Percentiles rank a stretch among this genome's conserved stretches.
Evolutionary conservation across 1,139 yeast species (phyloP).

Genomic region (Hansenula lynferdii): DNA sequence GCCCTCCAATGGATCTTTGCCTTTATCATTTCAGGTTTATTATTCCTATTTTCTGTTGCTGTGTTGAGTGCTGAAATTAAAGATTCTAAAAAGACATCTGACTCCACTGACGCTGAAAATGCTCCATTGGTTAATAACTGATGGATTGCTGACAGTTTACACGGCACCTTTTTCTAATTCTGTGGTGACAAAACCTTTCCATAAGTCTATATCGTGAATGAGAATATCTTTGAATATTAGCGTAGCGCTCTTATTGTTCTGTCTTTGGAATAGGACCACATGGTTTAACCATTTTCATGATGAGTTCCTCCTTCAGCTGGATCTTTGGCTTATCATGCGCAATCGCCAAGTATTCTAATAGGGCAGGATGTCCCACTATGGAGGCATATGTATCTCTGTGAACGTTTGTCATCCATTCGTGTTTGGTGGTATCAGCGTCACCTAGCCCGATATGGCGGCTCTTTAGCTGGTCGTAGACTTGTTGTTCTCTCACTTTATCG

Average conservation of each 20-base stretch:
- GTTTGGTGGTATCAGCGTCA: constrained; percentile 58
- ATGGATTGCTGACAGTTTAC: no score
- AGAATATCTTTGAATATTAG: neutral
- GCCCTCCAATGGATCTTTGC: constrained; percentile 88
- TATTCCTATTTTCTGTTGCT: constrained; percentile 43
- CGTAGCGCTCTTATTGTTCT: neutral
- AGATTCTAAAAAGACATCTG: constrained; percentile 9
- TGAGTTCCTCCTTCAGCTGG: constrained; percentile 42
- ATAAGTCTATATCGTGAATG: no score
- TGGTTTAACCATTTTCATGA: constrained; percentile 58
- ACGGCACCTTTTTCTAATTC: no score
- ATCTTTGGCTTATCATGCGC: constrained; percentile 53
- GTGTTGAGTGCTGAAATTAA: constrained; percentile 33
- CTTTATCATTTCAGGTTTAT: constrained; percentile 51
- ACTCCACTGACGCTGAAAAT: constrained; percentile 17
- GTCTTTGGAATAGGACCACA: constrained; percentile 25
- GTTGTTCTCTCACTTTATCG: constrained; percentile 64
- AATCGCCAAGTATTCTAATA: constrained; percentile 63
- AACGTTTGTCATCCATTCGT: constrained; percentile 55
- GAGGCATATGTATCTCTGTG: constrained; percentile 73
- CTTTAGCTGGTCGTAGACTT: constrained; percentile 56
- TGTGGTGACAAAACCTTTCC: no score
- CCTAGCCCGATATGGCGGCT: constrained; percentile 69
- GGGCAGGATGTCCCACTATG: constrained; percentile 62
- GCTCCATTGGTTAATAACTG: constrained; percentile 24